phyloP scores from a whole-genome alignment of 2,329 filamentous ascomycete genomes.

The Aspergillus amoenus region DNA sequence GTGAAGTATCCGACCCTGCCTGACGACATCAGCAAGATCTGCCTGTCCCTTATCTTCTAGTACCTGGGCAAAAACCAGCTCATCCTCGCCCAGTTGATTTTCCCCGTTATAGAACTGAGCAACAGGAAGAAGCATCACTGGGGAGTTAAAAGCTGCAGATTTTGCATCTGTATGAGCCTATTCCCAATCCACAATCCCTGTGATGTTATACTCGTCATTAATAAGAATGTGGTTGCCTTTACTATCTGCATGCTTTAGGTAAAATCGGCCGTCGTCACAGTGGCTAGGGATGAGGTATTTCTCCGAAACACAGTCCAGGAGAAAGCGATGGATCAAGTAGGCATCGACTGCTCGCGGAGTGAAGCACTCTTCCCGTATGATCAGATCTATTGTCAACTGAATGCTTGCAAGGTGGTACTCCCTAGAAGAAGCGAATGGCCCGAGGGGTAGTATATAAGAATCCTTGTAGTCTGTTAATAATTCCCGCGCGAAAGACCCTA shows the following conservation, averaged over 20 bases:
- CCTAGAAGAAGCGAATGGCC: conserved; percentile 36
- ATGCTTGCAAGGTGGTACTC: conserved; percentile 40
- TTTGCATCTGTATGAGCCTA: conserved; percentile 36
- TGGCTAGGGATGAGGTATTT: conserved; percentile 13
- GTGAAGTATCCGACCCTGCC: conserved; percentile 41
- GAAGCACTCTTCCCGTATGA: conserved; percentile 39
- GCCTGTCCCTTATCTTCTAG: conserved; percentile 36
- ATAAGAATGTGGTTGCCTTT: conserved; percentile 52
- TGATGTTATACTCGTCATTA: conserved; percentile 48
- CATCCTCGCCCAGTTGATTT: conserved; percentile 40
- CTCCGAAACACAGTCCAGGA: conserved; percentile 34
- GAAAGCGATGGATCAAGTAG: conserved; percentile 46
- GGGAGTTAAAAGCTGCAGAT: conserved; percentile 45
- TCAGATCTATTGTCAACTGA: conserved; percentile 38
- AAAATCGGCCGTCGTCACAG: conserved; percentile 36
- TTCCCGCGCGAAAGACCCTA: conserved; percentile 42
- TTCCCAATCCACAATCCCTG: conserved; percentile 52
- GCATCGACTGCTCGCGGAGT: conserved; percentile 33
- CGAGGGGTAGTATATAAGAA: conserved; percentile 24
- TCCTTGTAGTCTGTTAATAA: conserved; percentile 36
- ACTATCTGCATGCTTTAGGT: conserved; percentile 50
- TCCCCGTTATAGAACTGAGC: conserved; percentile 42
- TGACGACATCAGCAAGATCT: conserved; percentile 40
- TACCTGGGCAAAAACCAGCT: conserved; percentile 35
- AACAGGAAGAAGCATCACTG: conserved; percentile 41